Base-by-base conservation (phyloP, 805 yeast genomes). In the Wickerhamiella sorbophila region DNA sequence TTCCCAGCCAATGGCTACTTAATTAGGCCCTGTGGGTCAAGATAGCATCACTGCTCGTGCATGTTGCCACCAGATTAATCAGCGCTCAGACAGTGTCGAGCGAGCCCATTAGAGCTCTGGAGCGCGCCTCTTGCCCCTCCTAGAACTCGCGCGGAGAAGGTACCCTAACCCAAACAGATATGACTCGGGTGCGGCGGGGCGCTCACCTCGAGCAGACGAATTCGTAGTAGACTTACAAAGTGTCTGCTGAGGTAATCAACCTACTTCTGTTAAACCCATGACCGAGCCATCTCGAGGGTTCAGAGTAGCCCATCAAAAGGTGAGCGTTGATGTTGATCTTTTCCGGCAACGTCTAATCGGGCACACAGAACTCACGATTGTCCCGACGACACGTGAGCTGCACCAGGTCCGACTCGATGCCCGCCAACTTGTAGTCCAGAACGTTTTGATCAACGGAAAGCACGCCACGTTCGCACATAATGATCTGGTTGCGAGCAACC, bases 251-350 rank as follows among this genome's bases (percentile, higher is more conserved):
- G n/a, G n/a, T n/a, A n/a, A n/a, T n/a, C n/a, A n/a, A n/a, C n/a
- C n/a, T n/a, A n/a, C n/a, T n/a, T n/a, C 29, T 24, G 10, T 12
- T 24, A 6, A 24, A 6, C 12, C 29, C 29, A 24, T 24, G 29
- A 24, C 6, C 33, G 33, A 31, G 8, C 15, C 16, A 12, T 16
- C 31, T 32, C 48, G 62, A 2, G 63, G 65, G 36, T 75, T 82
- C 57, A 76, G 72, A 52, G 71, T 88, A 18, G 86, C 88, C 4
- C 94, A 86, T 58, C 96, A 88, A 59, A 72, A 80, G 50, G 81
- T 88, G 12, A 70, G 73, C 20, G 61, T 88, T 16, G 94, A 87
- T 56, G 74, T 88, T 3, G 94, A 86, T 57, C 63, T 87, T 34
- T 70, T 75, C n/a, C 64, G 67, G 15, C 69, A 72, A 47, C 53